Percentiles rank a stretch among this genome's conserved stretches.
These are phyloP conservation scores for Pugionium dolabratum DNA, from an alignment of 345 rosid genomes.

Conservation along the genomic window DNA sequence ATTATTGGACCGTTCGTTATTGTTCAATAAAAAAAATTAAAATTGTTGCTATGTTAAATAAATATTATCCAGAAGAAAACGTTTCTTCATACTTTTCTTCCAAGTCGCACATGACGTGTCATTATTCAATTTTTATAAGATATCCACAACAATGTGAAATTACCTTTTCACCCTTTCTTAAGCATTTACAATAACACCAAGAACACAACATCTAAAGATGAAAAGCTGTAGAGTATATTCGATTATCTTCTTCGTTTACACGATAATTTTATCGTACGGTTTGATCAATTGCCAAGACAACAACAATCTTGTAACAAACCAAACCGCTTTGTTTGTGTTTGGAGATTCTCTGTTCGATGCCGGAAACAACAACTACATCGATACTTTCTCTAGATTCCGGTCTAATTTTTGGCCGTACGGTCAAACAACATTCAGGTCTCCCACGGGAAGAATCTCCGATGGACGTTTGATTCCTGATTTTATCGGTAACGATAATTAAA, in stretches of 20 bases:
- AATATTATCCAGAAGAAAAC: slow-evolving; percentile 12
- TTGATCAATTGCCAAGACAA: slow-evolving; percentile 16
- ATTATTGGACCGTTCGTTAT: too few species aligned
- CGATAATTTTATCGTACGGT: not conserved
- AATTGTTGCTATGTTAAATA: too few species aligned
- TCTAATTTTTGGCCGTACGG: slow-evolving; percentile 50
- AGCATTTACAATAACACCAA: not conserved
- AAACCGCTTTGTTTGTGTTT: slow-evolving; percentile 44
- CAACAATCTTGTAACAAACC: slow-evolving; percentile 25
- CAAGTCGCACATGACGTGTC: slow-evolving; percentile 25
- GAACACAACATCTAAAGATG: slow-evolving; percentile 22
- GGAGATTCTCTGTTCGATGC: slow-evolving; percentile 46
- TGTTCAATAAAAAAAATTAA: too few species aligned
- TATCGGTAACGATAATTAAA: slow-evolving; percentile 35
- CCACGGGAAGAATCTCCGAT: slow-evolving; percentile 49
- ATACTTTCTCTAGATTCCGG: slow-evolving; percentile 26
- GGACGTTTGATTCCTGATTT: slow-evolving; percentile 52
- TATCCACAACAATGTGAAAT: not conserved
- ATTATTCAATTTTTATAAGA: not conserved
- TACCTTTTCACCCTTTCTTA: too few species aligned
- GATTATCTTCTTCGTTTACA: not conserved
- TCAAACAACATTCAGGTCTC: slow-evolving; percentile 40
- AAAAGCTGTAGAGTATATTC: not conserved
- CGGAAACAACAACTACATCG: slow-evolving; percentile 49
- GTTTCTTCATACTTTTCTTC: slow-evolving; percentile 7